Conservation (phyloP, 129 eudicot genomes). For the Logfia minima region DNA sequence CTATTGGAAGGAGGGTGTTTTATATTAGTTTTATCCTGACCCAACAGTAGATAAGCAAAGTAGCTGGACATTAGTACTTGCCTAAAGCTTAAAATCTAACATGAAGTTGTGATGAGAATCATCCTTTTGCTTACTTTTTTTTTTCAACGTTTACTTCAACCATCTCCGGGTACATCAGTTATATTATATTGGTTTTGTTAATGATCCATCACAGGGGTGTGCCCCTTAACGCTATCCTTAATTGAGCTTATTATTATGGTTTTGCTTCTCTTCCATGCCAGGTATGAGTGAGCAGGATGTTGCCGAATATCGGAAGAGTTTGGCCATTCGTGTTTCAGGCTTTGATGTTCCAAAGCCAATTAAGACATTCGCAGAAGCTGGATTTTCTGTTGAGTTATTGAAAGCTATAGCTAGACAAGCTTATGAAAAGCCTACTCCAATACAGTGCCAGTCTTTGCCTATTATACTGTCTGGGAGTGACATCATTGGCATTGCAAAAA, state of each 20-base stretch:
- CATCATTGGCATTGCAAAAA: slow-evolving; percentile 94
- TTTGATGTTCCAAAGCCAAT: slow-evolving; percentile 95
- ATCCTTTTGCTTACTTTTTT: neutral
- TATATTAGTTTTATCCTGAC: neutral
- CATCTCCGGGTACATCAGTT: neutral
- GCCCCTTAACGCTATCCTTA: neutral
- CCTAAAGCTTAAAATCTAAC: neutral
- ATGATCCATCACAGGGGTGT: neutral
- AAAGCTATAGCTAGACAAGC: slow-evolving; percentile 90
- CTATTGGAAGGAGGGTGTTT: neutral
- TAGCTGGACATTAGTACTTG: neutral
- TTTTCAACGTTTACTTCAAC: neutral
- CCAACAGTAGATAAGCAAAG: slow-evolving; percentile 5
- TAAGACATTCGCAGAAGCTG: slow-evolving; percentile 86
- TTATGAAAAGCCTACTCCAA: slow-evolving; percentile 90
- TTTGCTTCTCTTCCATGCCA: slow-evolving; percentile 32
- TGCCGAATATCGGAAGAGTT: slow-evolving; percentile 68
- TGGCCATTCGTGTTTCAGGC: slow-evolving; percentile 92
- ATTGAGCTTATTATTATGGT: slow-evolving; percentile 8
- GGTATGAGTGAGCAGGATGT: slow-evolving; percentile 96
- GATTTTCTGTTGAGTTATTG: slow-evolving; percentile 75
- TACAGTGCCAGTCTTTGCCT: slow-evolving; percentile 93
- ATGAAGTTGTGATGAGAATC: neutral
- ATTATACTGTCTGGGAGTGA: slow-evolving; percentile 85
- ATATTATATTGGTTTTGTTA: neutral